Percentiles rank a stretch among this genome's conserved stretches.
phyloP scores from a whole-genome alignment of 1,284 basidiomycete species.

The Rhodotorula sp. region DNA sequence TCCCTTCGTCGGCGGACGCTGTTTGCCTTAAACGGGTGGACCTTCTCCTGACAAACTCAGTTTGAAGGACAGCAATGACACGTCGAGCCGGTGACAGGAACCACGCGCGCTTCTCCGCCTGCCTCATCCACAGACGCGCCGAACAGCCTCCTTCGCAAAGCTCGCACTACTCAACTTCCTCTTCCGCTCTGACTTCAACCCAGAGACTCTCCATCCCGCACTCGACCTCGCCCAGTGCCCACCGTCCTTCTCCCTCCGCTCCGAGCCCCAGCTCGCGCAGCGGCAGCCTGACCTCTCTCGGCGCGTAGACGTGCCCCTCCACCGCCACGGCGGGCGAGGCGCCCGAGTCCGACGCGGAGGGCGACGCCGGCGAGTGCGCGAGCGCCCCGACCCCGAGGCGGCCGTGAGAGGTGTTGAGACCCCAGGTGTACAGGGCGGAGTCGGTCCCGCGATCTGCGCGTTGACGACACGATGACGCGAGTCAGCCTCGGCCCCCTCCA shows the following conservation, averaged over 20 bases:
- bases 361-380: not conserved
- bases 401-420: constrained; percentile 31
- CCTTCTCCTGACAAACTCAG: too few relatives aligned
- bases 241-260: constrained; percentile 3
- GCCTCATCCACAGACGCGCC: too few relatives aligned
- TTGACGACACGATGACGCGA: not conserved
- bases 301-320: constrained; percentile 17
- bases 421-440: constrained; percentile 34
- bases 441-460: constrained; percentile 4
- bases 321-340: constrained; percentile 7
- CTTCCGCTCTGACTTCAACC: constrained; percentile 14
- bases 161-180: not conserved
- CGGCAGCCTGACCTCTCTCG: constrained; percentile 23
- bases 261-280: constrained; percentile 23
- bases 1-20: too few relatives aligned
- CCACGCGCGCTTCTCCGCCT: too few relatives aligned
- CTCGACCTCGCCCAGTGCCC: constrained; percentile 34
- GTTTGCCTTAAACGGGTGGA: too few relatives aligned
- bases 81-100: too few relatives aligned
- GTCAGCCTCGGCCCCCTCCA: not conserved
- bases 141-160: too few relatives aligned
- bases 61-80: too few relatives aligned
- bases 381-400: constrained; percentile 30
- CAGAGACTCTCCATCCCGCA: constrained; percentile 34
- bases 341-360: not conserved